Percentiles rank a stretch among this genome's conserved stretches.
Conservation (phyloP, 2,329 filamentous ascomycete genomes). For the Ambrosiella beaveri region DNA sequence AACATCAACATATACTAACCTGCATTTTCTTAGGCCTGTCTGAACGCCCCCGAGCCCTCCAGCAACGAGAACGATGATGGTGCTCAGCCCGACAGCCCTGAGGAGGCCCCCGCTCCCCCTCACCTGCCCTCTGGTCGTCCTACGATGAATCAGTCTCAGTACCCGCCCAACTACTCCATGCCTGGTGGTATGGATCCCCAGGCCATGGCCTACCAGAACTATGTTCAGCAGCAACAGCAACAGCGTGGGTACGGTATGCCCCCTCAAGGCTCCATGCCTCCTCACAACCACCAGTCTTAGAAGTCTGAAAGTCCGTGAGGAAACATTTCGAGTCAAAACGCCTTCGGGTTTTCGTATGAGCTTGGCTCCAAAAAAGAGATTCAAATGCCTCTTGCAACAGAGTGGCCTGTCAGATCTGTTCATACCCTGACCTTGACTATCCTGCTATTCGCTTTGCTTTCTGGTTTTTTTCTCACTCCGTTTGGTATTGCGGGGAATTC, state of each 20-base stretch:
- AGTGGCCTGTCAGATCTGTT: no score
- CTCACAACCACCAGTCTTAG: constrained; percentile 66
- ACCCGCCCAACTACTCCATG: constrained; percentile 46
- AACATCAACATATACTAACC: not conserved
- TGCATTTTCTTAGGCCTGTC: constrained; percentile 51
- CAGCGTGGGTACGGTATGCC: constrained; percentile 53
- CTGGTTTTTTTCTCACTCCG: not conserved
- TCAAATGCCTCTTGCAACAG: not conserved
- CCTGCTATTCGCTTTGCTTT: no score
- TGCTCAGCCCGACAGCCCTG: constrained; percentile 67
- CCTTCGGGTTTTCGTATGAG: not conserved
- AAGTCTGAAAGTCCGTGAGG: constrained; percentile 9
- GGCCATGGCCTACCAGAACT: constrained; percentile 59
- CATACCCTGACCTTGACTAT: no score
- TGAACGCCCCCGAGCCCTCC: constrained; percentile 86
- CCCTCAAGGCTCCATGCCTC: constrained; percentile 59
- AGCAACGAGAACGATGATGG: constrained; percentile 67
- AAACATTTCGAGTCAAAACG: no score
- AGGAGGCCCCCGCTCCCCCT: constrained; percentile 56
- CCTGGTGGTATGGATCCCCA: constrained; percentile 48
- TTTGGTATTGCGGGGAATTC: not conserved
- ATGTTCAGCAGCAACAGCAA: constrained; percentile 55
- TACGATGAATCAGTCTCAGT: constrained; percentile 27
- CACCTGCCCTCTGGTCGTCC: constrained; percentile 42
- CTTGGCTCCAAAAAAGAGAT: not conserved